Evolutionary conservation across 1,284 basidiomycete genomes (phyloP), one percentile per base, ranked within the genome.

Genomic region (Entoloma clypeatum): DNA sequence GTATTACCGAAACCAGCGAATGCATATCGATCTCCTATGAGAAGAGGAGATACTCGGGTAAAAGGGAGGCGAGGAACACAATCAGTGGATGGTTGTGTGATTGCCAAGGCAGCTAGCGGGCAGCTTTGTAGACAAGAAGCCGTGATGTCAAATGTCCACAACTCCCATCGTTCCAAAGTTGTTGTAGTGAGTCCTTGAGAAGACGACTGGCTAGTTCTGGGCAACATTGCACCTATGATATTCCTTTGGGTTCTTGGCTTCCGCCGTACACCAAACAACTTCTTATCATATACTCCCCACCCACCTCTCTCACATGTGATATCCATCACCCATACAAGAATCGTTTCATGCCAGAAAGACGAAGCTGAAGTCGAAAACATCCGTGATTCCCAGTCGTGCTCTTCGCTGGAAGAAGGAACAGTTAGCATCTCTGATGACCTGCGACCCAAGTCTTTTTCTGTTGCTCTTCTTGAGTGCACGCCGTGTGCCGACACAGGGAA

Each of bases 1-100:
- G 86, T 87, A 57, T 90, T 90, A 31, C 87, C 87, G 53, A 90
- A 86, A 10, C 86, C 86, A 41, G 81, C 82, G 10, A 87, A 56
- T 48, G 71, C 78, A 54, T 70, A 66, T 18, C 72, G 64, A 27
- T 70, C 58, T 14, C 68, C 63, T 38, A 71, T 65, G 22, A 77
- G 57, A 45, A 86, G 69, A 27, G 84, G 75, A 5, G 79, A 75
- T 8, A 86, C 79, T 14, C 83, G 73, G 18, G 86, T 90, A 58
- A 90, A 90, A 22, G 86, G 85, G 47, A 90, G 63, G 35, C 82
- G 72, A 30, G 84, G 79, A 31, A 71, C 53, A 16, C 48, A 29
- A 24, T 60, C 58, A 36, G 29, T 43, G 16, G 44, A 43, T 2
- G 37, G 43, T 25, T 32, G 11, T 24, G 54, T 50, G 8, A 56